Conservation (phyloP, 192 early-diverging fungal species). For the Backusella psychrophila region DNA sequence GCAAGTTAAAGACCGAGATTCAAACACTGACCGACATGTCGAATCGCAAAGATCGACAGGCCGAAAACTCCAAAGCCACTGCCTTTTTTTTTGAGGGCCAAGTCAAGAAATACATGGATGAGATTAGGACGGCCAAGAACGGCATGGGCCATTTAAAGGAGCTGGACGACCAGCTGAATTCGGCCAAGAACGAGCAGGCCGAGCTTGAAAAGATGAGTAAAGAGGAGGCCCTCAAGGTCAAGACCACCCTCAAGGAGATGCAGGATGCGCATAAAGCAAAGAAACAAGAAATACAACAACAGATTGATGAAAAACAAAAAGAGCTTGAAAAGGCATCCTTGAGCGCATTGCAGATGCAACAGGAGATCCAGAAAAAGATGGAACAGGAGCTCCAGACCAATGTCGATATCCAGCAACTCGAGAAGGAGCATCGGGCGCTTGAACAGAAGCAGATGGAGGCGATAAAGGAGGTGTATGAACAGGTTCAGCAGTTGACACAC, state of each 20-base stretch:
- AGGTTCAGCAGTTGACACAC: constrained; percentile 3
- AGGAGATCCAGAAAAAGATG: constrained; percentile 17
- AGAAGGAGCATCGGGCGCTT: constrained; percentile 3
- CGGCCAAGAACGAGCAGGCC: constrained; percentile 27
- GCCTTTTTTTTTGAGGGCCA: constrained; percentile 41
- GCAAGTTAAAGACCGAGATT: constrained; percentile 34
- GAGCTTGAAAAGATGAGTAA: constrained; percentile 15
- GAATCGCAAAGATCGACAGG: constrained; percentile 39
- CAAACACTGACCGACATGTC: constrained; percentile 38
- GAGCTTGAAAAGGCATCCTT: constrained; percentile 21
- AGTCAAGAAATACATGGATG: constrained; percentile 37
- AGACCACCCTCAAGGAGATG: constrained; percentile 9
- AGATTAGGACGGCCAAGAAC: constrained; percentile 31
- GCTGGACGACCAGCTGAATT: constrained; percentile 30
- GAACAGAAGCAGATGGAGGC: constrained; percentile 16
- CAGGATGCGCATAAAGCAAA: constrained; percentile 23
- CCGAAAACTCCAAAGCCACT: constrained; percentile 38
- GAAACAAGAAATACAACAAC: constrained; percentile 14
- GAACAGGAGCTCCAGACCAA: constrained; percentile 1
- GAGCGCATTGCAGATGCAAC: constrained; percentile 18
- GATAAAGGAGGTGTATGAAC: constrained; percentile 10
- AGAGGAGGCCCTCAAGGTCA: constrained; percentile 24
- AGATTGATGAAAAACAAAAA: constrained; percentile 18
- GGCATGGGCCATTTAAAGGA: constrained; percentile 33
- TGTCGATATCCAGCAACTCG: constrained; percentile 1